These are phyloP conservation scores for Ilex aquifolium DNA, from an alignment of 257 asterid species.

Conservation along the genomic window DNA sequence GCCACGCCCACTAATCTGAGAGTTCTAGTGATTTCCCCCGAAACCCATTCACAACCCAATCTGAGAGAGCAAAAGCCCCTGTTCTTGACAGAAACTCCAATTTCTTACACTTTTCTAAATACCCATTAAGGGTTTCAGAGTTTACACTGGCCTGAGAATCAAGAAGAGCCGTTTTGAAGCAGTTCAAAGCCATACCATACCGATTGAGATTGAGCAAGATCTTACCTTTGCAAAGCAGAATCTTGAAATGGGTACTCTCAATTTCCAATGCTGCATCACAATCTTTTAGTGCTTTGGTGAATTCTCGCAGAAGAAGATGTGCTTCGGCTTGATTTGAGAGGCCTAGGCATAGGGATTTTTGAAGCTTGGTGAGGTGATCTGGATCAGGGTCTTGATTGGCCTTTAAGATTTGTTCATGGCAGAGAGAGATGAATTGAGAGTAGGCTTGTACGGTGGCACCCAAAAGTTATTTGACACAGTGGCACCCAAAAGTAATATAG, in stretches of 20 bases:
- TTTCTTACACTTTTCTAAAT: too few relatives aligned
- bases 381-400: slow-evolving; percentile 23
- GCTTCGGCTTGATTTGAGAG: slow-evolving; percentile 76
- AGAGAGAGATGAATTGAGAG: slow-evolving; percentile 52
- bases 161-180: too few relatives aligned
- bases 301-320: slow-evolving; percentile 32
- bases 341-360: slow-evolving; percentile 52
- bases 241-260: slow-evolving; percentile 66
- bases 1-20: too few relatives aligned
- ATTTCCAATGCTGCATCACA: slow-evolving; percentile 60
- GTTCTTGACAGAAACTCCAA: too few relatives aligned
- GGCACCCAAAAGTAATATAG: too few relatives aligned
- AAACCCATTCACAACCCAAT: too few relatives aligned
- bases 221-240: slow-evolving; percentile 70
- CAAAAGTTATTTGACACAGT: too few relatives aligned
- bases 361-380: slow-evolving; percentile 27
- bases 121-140: too few relatives aligned
- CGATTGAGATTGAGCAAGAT: slow-evolving; percentile 47
- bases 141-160: too few relatives aligned
- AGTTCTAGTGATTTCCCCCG: too few relatives aligned
- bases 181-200: slow-evolving; percentile 47
- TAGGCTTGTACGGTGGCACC: slow-evolving; percentile 48
- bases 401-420: slow-evolving; percentile 30
- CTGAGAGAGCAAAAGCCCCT: too few relatives aligned
- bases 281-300: slow-evolving; percentile 47